A percentile compares a stretch with the other conserved stretches of the same genome.
Evolutionary conservation across 225 moss, liverwort and hornwort species (phyloP).

Genomic region (Sphagnum contortum): DNA sequence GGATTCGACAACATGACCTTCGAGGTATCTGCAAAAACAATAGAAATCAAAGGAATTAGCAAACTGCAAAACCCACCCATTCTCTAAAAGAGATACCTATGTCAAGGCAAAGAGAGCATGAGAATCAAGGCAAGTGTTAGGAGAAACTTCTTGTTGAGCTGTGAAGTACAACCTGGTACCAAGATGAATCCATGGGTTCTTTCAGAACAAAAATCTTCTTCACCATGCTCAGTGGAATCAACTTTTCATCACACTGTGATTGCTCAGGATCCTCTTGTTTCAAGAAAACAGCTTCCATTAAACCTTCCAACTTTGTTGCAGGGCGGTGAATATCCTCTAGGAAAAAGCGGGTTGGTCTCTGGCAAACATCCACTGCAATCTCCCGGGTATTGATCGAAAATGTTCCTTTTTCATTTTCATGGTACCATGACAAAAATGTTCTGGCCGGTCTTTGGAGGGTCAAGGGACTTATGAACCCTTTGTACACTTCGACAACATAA

Average conservation of each 20-base stretch:
- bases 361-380: constrained; percentile 34
- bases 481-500: constrained; percentile 38
- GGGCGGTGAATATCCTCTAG: constrained; percentile 20
- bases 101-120: too few species aligned
- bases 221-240: constrained; percentile 29
- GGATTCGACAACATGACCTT: constrained; percentile 40
- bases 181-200: constrained; percentile 20
- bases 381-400: constrained; percentile 45
- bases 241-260: constrained; percentile 16
- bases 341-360: constrained; percentile 39
- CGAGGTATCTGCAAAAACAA: constrained; percentile 32
- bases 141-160: neutral
- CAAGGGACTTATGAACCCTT: constrained; percentile 34
- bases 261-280: constrained; percentile 17
- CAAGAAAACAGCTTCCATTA: constrained; percentile 16
- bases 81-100: too few species aligned
- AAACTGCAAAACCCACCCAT: neutral
- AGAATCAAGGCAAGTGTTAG: neutral
- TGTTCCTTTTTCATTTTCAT: constrained; percentile 34
- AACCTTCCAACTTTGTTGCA: constrained; percentile 2
- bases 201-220: constrained; percentile 23
- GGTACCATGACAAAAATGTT: constrained; percentile 42
- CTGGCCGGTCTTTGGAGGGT: constrained; percentile 36
- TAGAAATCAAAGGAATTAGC: neutral
- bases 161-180: constrained; percentile 24